phyloP scores from a whole-genome alignment of 257 asterid genomes.

The Primulina tabacum region DNA sequence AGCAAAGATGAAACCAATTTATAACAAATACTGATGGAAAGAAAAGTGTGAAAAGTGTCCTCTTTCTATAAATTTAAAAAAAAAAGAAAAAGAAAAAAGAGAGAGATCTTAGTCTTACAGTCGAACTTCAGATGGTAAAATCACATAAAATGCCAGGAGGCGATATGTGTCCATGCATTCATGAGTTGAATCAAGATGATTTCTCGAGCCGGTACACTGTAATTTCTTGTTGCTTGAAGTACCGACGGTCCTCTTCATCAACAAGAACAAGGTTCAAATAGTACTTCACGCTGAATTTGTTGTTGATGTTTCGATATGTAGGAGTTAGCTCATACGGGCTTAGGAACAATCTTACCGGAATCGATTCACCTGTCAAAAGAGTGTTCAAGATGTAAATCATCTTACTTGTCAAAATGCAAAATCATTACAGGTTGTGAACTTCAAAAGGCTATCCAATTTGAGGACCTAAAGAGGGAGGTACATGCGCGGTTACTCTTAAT shows the following conservation, averaged over 20 bases:
- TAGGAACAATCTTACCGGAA: conserved; percentile 86
- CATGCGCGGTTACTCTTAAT: neutral
- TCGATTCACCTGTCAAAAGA: conserved; percentile 80
- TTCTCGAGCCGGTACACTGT: conserved; percentile 78
- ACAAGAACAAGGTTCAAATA: conserved; percentile 95
- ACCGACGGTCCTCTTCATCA: conserved; percentile 96
- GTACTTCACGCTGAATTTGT: conserved; percentile 92
- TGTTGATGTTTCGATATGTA: conserved; percentile 83
- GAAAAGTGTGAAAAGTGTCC: conserved; percentile 1
- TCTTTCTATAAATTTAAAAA: conserved; percentile 15
- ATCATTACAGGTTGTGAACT: neutral
- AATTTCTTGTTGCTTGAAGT: conserved; percentile 94
- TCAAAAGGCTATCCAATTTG: neutral
- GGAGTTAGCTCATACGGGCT: conserved; percentile 98
- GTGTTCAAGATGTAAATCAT: conserved; percentile 15
- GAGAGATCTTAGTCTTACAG: conserved; percentile 20
- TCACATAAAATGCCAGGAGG: conserved; percentile 23
- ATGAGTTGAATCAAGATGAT: conserved; percentile 36
- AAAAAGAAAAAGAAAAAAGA: neutral
- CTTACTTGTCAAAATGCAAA: conserved; percentile 10
- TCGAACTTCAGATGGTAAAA: conserved; percentile 21
- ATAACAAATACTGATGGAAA: neutral
- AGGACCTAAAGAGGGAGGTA: neutral
- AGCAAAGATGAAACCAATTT: neutral
- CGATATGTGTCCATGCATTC: conserved; percentile 10